phyloP scores from a whole-genome alignment of 2,329 filamentous ascomycete genomes.

The Paraconiothyrium sp. region DNA sequence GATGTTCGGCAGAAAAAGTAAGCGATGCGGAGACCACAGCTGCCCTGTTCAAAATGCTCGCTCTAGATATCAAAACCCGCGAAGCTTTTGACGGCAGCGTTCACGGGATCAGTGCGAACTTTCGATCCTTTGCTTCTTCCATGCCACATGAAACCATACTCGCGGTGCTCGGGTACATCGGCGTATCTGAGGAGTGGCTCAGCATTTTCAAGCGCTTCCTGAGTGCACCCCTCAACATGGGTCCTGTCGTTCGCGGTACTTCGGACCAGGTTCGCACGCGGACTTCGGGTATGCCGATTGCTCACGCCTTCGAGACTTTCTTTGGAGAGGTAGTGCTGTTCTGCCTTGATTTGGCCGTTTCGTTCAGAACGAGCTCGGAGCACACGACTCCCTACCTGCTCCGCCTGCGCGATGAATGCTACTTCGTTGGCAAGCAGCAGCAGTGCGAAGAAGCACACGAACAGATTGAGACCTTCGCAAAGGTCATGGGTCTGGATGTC shows the following conservation, averaged over 20 bases:
- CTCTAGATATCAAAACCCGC: slow-evolving; percentile 32
- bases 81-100: slow-evolving; percentile 29
- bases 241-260: slow-evolving; percentile 30
- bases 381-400: slow-evolving; percentile 33
- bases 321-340: slow-evolving; percentile 40
- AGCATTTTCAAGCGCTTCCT: slow-evolving; percentile 66
- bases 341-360: slow-evolving; percentile 38
- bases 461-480: slow-evolving; percentile 27
- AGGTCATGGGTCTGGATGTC: slow-evolving; percentile 27
- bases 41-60: slow-evolving; percentile 37
- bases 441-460: slow-evolving; percentile 18
- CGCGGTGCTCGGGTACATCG: slow-evolving; percentile 67
- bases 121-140: slow-evolving; percentile 65
- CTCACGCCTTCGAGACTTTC: slow-evolving; percentile 34
- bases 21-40: slow-evolving; percentile 28
- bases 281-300: slow-evolving; percentile 31
- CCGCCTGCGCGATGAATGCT: slow-evolving; percentile 34
- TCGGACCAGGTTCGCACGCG: slow-evolving; percentile 30
- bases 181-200: slow-evolving; percentile 65
- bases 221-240: slow-evolving; percentile 34
- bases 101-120: slow-evolving; percentile 23
- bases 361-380: slow-evolving; percentile 23
- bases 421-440: slow-evolving; percentile 33
- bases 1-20: slow-evolving; percentile 19
- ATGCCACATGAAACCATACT: slow-evolving; percentile 69